Evolutionary conservation across 768 basidiomycete genomes (phyloP).

Genomic region (Amylocystis lapponica): DNA sequence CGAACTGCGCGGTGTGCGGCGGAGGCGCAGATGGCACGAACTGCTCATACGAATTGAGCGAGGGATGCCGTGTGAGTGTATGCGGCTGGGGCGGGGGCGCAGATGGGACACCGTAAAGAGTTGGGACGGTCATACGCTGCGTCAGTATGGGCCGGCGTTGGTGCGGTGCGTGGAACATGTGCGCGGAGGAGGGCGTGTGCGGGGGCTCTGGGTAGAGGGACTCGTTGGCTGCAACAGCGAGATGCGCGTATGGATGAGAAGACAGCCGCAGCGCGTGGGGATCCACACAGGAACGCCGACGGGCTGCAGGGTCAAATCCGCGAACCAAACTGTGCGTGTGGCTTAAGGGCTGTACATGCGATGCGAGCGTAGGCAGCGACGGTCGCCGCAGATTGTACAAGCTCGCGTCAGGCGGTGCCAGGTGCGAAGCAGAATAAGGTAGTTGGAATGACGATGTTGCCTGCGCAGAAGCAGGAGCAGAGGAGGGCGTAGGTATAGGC

Average conservation of each 20-base stretch:
- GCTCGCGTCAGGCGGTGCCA: constrained; percentile 11
- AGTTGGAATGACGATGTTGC: no score
- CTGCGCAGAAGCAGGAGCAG: no score
- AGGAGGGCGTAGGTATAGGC: no score
- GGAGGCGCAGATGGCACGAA: not conserved
- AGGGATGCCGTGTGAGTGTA: not conserved
- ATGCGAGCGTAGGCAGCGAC: constrained; percentile 10
- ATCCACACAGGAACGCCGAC: constrained; percentile 18
- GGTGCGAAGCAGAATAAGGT: no score
- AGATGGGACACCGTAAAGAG: not conserved
- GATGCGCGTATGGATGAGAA: constrained; percentile 22
- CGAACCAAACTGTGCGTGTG: no score
- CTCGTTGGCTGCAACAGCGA: constrained; percentile 17
- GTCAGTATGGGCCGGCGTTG: constrained; percentile 7
- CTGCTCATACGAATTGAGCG: not conserved
- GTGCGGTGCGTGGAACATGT: no score
- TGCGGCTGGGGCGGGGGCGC: not conserved
- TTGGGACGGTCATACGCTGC: constrained; percentile 9
- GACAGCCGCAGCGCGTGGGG: constrained; percentile 9
- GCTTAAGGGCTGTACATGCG: constrained; percentile 4
- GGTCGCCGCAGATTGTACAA: constrained; percentile 11
- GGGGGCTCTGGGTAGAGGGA: not conserved
- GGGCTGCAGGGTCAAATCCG: constrained; percentile 15
- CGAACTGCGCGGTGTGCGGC: not conserved
- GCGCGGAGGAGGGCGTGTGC: not conserved